These are phyloP conservation scores for Drechslerella dactyloides DNA, from an alignment of 2,329 filamentous ascomycete genomes.

Conservation along the genomic window DNA sequence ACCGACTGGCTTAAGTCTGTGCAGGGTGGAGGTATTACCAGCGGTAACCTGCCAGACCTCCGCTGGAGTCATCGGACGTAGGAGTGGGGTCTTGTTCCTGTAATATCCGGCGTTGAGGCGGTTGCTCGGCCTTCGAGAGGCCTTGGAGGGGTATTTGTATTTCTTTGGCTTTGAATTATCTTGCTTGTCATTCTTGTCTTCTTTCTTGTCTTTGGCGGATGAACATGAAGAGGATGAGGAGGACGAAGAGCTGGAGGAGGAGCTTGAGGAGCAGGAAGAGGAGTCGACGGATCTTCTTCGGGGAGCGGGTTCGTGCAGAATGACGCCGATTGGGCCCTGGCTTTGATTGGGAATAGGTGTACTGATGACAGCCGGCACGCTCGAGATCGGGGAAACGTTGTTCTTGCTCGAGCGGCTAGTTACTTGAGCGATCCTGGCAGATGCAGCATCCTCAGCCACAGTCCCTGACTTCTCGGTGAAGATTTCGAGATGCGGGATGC, in stretches of 20 bases:
- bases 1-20: slow-evolving; percentile 25
- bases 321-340: slow-evolving; percentile 14
- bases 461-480: slow-evolving; percentile 26
- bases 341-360: slow-evolving; percentile 10
- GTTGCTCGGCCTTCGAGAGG: slow-evolving; percentile 35
- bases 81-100: slow-evolving; percentile 19
- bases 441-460: slow-evolving; percentile 9
- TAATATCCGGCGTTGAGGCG: slow-evolving; percentile 45
- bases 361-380: slow-evolving; percentile 28
- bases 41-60: slow-evolving; percentile 35
- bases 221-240: slow-evolving; percentile 18
- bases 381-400: slow-evolving; percentile 30
- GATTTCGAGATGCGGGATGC: slow-evolving; percentile 43
- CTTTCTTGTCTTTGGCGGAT: neutral
- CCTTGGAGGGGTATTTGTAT: slow-evolving; percentile 42
- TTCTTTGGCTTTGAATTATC: slow-evolving; percentile 17
- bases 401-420: slow-evolving; percentile 12
- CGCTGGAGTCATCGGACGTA: slow-evolving; percentile 30
- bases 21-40: slow-evolving; percentile 15
- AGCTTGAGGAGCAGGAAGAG: slow-evolving; percentile 20
- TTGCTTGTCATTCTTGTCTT: slow-evolving; percentile 21
- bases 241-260: slow-evolving; percentile 4
- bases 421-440: slow-evolving; percentile 32
- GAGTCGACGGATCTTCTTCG: neutral
- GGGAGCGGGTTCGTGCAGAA: slow-evolving; percentile 5